These are phyloP conservation scores for Ordospora colligata DNA, from an alignment of 371 early-diverging fungal species.

Conservation along the genomic window DNA sequence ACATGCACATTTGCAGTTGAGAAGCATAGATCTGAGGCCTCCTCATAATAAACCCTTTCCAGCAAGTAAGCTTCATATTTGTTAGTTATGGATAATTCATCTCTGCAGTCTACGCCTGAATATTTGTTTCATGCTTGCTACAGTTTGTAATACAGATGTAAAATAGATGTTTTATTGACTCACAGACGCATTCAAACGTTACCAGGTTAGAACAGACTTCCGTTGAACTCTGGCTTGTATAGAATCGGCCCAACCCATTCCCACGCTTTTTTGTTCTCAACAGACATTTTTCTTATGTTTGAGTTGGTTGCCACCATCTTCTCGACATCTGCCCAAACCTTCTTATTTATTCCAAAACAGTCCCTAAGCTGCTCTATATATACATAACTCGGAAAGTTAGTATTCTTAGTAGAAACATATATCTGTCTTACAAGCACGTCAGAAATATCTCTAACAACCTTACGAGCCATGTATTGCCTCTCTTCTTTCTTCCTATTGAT, in stretches of 20 bases:
- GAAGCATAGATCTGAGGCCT: slow-evolving; percentile 1
- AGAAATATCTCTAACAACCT: slow-evolving; percentile 24
- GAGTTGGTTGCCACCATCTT: slow-evolving; percentile 31
- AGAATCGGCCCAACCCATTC: slow-evolving; percentile 48
- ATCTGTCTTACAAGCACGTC: slow-evolving; percentile 40
- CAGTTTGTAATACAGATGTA: too few relatives aligned
- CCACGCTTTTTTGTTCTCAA: slow-evolving; percentile 28
- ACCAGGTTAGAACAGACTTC: neutral
- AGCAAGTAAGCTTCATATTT: neutral
- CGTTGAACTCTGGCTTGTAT: slow-evolving; percentile 5
- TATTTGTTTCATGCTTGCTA: too few relatives aligned
- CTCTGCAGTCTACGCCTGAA: too few relatives aligned
- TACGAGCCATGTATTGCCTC: neutral
- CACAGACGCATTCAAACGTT: neutral
- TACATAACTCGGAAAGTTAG: slow-evolving; percentile 20
- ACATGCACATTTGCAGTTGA: slow-evolving; percentile 38
- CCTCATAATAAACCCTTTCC: slow-evolving; percentile 1
- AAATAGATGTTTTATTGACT: too few relatives aligned
- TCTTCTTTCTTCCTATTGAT: neutral
- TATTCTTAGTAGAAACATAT: slow-evolving; percentile 33
- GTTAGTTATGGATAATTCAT: too few relatives aligned
- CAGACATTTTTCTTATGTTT: slow-evolving; percentile 18
- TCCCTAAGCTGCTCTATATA: slow-evolving; percentile 40
- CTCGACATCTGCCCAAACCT: slow-evolving; percentile 33
- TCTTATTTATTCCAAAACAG: slow-evolving; percentile 28